phyloP scores from a whole-genome alignment of 805 yeast genomes.

The Wickerhamiella kazuoi region DNA sequence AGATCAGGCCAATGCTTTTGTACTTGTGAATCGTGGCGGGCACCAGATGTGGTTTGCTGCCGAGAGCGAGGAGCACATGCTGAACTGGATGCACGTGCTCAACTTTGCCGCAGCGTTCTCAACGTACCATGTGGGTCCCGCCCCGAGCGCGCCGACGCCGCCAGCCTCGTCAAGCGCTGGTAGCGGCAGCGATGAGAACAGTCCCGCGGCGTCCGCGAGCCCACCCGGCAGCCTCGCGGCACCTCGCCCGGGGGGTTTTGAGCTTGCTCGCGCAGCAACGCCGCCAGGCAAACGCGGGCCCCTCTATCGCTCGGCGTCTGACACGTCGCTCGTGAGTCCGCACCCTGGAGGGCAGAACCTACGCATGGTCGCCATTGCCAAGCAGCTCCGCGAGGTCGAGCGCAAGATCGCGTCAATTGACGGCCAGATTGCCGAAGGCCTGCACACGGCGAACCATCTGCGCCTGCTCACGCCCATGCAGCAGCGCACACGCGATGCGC shows the following conservation, averaged over 20 bases:
- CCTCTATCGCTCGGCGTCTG: constrained; percentile 1
- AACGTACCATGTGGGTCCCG: constrained; percentile 21
- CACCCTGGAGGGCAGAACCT: neutral
- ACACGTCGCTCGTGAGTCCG: neutral
- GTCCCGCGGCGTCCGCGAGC: neutral
- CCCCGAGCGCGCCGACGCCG: neutral
- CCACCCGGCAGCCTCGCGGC: too few species aligned
- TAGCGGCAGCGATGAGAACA: neutral
- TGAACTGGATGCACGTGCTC: constrained; percentile 42
- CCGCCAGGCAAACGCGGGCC: neutral
- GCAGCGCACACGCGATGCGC: constrained; percentile 32
- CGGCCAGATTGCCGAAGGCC: constrained; percentile 23
- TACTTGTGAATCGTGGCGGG: constrained; percentile 18
- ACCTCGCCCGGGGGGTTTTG: too few species aligned
- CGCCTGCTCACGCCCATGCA: constrained; percentile 37
- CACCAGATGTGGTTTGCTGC: constrained; percentile 26
- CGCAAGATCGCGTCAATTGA: constrained; percentile 19
- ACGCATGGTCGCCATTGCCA: constrained; percentile 17
- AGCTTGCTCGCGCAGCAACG: too few species aligned
- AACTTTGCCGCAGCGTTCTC: constrained; percentile 35
- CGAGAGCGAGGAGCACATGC: constrained; percentile 27
- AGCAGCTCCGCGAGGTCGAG: constrained; percentile 22
- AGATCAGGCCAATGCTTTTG: constrained; percentile 14
- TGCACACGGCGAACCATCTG: constrained; percentile 25
- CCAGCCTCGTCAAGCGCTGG: neutral